Percentiles rank a stretch among this genome's conserved stretches.
These are phyloP conservation scores for Biancaea sappan DNA, from an alignment of 306 rosid genomes.

Conservation along the genomic window DNA sequence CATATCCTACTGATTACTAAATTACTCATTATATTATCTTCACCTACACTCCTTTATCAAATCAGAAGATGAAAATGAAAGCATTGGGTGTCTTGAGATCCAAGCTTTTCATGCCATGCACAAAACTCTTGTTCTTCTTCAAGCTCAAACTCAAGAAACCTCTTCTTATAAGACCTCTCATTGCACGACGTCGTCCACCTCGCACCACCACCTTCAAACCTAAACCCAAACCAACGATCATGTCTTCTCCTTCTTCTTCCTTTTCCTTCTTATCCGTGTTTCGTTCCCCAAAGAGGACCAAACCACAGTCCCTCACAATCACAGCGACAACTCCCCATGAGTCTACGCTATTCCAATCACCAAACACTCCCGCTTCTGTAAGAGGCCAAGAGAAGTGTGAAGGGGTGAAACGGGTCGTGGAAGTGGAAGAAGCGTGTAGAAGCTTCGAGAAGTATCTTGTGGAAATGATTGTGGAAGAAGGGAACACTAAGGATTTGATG, in stretches of 20 bases:
- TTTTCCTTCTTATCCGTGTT: constrained; percentile 44
- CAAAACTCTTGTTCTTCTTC: constrained; percentile 50
- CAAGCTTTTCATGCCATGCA: constrained; percentile 79
- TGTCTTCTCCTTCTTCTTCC: too few species aligned
- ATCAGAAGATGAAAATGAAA: constrained; percentile 56
- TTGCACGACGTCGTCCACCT: too few species aligned
- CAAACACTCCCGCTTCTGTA: constrained; percentile 49
- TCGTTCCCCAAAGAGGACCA: constrained; percentile 45
- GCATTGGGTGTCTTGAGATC: constrained; percentile 66
- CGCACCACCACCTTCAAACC: constrained; percentile 21
- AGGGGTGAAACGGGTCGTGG: too few species aligned
- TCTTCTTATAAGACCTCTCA: constrained; percentile 48
- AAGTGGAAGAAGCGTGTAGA: constrained; percentile 80
- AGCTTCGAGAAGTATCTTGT: constrained; percentile 87
- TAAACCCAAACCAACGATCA: too few species aligned
- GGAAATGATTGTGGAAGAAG: constrained; percentile 92
- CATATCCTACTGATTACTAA: constrained; percentile 19
- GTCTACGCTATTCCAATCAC: constrained; percentile 50
- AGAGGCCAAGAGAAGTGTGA: constrained; percentile 32
- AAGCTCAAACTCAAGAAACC: constrained; percentile 60
- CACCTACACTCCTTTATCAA: constrained; percentile 49
- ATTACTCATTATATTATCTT: constrained; percentile 50
- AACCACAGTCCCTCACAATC: too few species aligned
- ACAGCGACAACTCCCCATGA: too few species aligned
- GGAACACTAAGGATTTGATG: constrained; percentile 69